Conservation (phyloP, 768 basidiomycete genomes). For the Mycena amicta region DNA sequence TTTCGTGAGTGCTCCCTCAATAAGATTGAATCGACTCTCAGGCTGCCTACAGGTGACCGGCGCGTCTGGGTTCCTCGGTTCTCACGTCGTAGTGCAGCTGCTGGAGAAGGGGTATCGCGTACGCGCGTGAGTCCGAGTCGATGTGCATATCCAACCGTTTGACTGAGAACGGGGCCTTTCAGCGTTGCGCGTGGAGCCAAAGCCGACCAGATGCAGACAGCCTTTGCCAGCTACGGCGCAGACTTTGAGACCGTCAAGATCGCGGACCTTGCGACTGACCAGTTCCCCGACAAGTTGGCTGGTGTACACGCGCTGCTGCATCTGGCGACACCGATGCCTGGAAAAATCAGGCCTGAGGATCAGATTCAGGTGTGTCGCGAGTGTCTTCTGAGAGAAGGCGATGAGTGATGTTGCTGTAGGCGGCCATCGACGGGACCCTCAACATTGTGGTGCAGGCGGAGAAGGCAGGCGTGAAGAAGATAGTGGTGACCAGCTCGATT, state of each 20-base stretch:
- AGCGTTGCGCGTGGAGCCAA: constrained; percentile 25
- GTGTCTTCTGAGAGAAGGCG: no score
- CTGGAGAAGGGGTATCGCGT: constrained; percentile 52
- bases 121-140: constrained; percentile 38
- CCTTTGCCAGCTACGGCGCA: constrained; percentile 29
- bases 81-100: constrained; percentile 44
- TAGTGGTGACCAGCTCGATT: constrained; percentile 44
- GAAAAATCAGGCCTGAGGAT: constrained; percentile 16
- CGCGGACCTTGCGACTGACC: constrained; percentile 29
- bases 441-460: constrained; percentile 43
- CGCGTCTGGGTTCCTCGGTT: constrained; percentile 46
- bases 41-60: no score
- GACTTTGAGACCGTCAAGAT: constrained; percentile 41
- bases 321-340: constrained; percentile 37
- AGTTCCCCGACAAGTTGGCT: constrained; percentile 52
- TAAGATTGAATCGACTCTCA: no score
- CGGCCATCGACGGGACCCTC: constrained; percentile 39
- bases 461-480: constrained; percentile 37
- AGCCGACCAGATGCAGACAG: constrained; percentile 18
- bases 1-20: no score
- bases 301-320: constrained; percentile 51
- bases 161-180: no score
- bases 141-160: no score
- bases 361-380: constrained; percentile 28
- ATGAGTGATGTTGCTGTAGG: no score